Evolutionary conservation across 495 filamentous ascomycete genomes (phyloP).

Genomic region (Neurospora terricola): DNA sequence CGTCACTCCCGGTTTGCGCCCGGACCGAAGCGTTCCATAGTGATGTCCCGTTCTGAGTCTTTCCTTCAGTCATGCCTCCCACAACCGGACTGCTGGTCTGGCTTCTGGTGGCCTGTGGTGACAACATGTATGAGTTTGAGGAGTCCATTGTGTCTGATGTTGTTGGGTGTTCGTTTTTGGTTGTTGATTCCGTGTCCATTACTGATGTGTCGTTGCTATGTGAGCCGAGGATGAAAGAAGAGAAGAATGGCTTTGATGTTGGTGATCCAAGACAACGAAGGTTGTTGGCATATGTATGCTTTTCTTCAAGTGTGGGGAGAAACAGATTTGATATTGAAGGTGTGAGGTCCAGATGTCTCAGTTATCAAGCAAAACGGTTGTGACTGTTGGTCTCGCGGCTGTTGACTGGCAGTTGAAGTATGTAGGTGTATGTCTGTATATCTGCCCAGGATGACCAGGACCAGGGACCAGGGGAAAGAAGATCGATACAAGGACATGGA

Average conservation of each 20-base stretch:
- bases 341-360: background rate
- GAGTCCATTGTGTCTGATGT: background rate
- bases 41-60: background rate
- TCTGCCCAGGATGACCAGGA: background rate
- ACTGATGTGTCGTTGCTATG: background rate
- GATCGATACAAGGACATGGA: background rate
- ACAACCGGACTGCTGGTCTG: background rate
- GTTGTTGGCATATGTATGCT: background rate
- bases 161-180: background rate
- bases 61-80: background rate
- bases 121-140: background rate
- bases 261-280: background rate
- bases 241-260: background rate
- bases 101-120: background rate
- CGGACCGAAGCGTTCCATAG: slow-evolving; percentile 12
- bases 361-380: background rate
- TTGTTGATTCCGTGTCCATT: background rate
- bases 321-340: background rate
- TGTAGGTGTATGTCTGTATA: background rate
- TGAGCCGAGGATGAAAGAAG: background rate
- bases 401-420: background rate
- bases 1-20: slow-evolving; percentile 9
- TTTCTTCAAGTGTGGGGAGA: background rate
- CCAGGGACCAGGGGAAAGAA: background rate
- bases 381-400: background rate